Evolutionary conservation across 805 yeast species (phyloP).

Genomic region (Lipomyces spencermartinsiae): DNA sequence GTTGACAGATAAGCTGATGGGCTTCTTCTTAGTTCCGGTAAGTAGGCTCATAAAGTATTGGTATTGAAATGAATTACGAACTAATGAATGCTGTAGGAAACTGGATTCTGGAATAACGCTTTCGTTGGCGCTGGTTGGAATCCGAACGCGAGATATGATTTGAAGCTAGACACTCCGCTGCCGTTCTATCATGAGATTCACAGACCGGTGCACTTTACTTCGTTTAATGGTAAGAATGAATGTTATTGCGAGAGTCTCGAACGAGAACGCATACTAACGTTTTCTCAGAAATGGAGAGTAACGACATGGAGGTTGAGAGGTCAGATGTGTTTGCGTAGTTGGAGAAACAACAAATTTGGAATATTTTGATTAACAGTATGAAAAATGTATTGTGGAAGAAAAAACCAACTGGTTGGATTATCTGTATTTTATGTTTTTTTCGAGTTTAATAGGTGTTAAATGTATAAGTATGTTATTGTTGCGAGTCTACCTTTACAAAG

Average conservation of each 20-base stretch:
- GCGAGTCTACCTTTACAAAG: not conserved
- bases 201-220: slow-evolving; percentile 84
- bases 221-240: slow-evolving; percentile 58
- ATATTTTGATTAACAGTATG: not conserved
- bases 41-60: not conserved
- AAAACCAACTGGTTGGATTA: not conserved
- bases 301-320: slow-evolving; percentile 37
- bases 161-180: slow-evolving; percentile 80
- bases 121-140: slow-evolving; percentile 88
- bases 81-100: slow-evolving; percentile 48
- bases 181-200: slow-evolving; percentile 85
- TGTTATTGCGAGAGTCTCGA: not conserved
- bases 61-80: not conserved
- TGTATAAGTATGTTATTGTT: not conserved
- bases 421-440: not conserved
- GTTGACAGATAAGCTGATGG: slow-evolving; percentile 75
- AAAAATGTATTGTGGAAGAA: not conserved
- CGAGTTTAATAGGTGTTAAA: not conserved
- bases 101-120: slow-evolving; percentile 87
- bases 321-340: slow-evolving; percentile 38
- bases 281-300: slow-evolving; percentile 30
- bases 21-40: slow-evolving; percentile 81
- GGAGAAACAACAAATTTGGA: not conserved
- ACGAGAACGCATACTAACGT: not conserved
- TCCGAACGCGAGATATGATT: slow-evolving; percentile 59